Base-by-base conservation (phyloP, 805 yeast species). In the Debaryomyces castellii region DNA sequence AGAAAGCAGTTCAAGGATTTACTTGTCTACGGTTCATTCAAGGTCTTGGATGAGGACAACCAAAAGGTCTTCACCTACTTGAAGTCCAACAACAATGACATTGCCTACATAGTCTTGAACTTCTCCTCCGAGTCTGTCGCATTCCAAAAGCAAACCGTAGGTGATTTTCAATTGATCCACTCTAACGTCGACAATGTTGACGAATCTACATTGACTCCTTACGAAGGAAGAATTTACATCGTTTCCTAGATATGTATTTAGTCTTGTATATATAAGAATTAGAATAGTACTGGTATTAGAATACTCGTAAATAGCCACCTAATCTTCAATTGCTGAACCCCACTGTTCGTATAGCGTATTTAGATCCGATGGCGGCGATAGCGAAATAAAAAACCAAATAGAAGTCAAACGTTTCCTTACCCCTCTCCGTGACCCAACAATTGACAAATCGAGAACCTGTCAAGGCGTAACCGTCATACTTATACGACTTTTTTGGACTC, bases 1-100 rank as follows among this genome's bases (percentile, higher is more conserved):
- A 74, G 85, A 64, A 76, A 76, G 57, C 58, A 59, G 37, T 57
- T 69, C 63, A 69, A 67, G 51, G 78, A 77, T 34, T 49, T 71
- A 12, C 60, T 77, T 41, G 64, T 71, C 35, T 73, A 76, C 54
- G 84, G 85, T 20, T 57, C 58, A 33, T 71, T 78, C 47, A 68
- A 70, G 43, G 58, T 74, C 35, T 52, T 73, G 45, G 81, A 79
- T 54, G 57, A 58, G 48, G 74, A 73, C 18, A 70, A 75, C 57
- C 60, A 62, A 34, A 53, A 73, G 47, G 52, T 67, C 3, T 76
- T 78, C 54, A 61, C 73, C 7, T 78, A 62, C 58, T 52, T 63
- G 32, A 78, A 80, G 63, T 54, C 58, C 20, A 51, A 50, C 40
- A 64, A 55, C 16, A 62, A 52, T n/a, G 53, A 64, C 38, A 62